Base-by-base conservation (phyloP, 2,329 filamentous ascomycete genomes). In the Camillea tinctor region DNA sequence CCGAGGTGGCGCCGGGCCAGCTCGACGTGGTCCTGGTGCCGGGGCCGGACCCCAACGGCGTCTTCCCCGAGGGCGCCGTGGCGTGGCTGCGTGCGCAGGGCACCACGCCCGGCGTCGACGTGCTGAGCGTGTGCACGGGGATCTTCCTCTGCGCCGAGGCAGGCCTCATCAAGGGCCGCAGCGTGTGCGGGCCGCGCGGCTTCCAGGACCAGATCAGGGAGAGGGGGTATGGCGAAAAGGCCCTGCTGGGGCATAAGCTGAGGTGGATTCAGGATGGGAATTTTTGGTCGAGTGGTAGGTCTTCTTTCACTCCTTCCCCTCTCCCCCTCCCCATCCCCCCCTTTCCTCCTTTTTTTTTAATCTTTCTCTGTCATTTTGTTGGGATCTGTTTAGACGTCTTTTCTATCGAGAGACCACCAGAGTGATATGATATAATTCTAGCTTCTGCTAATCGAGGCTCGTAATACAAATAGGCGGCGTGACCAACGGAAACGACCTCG, bases 401-500 rank as follows among this genome's bases (percentile, higher is more conserved):
- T 15, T n/a, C n/a, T n/a, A n/a, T n/a, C n/a, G n/a, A n/a, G n/a
- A n/a, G n/a, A n/a, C n/a, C n/a, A n/a, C n/a, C n/a, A n/a, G n/a
- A n/a, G n/a, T n/a, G n/a, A n/a, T n/a, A n/a, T n/a, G n/a, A n/a
- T n/a, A n/a, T n/a, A n/a, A n/a, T n/a, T n/a, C n/a, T n/a, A n/a
- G 15, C 4, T 17, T 21, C n/a, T 3, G 20, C 22, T 13, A 26
- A 21, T 23, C n/a, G 21, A n/a, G n/a, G 15, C 24, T 20, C 8
- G 19, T 21, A 50, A 56, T 13, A 61, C 40, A 9, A 13, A 56
- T 48, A 82, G 80, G 81, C n/a, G 81, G 80, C 55, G 72, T 85
- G 56, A 85, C 82, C 13, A 84, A 84, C 61, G 82, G 82, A 30
- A 84, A 84, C 64, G 83, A 85, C 59, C 74, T 85, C 56, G 78